Evolutionary conservation across 192 early-diverging fungal genomes (phyloP).

Genomic region (Anaeromyces robustus): DNA sequence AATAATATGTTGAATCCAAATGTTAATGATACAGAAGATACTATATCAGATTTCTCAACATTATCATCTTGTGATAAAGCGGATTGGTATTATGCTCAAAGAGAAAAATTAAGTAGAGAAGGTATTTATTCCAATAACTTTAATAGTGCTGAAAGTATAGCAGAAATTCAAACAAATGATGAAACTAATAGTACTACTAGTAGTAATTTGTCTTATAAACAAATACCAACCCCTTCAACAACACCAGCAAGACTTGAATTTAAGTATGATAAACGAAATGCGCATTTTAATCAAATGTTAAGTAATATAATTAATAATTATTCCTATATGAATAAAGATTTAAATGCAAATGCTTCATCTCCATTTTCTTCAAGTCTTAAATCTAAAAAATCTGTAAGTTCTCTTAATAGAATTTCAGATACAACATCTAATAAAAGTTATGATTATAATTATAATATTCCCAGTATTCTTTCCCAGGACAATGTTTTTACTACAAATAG

Average conservation of each 20-base stretch:
- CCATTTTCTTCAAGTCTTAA: background rate
- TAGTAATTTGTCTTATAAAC: background rate
- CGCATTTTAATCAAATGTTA: background rate
- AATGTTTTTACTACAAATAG: no score
- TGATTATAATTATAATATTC: background rate
- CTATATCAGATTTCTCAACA: background rate
- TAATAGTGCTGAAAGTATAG: conserved; percentile 19
- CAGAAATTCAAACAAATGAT: background rate
- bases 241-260: no score
- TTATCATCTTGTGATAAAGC: background rate
- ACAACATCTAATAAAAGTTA: background rate
- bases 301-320: background rate
- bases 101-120: conserved; percentile 9
- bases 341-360: no score
- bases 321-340: background rate
- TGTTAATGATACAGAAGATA: background rate
- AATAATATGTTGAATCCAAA: no score
- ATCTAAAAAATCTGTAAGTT: background rate
- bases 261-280: background rate
- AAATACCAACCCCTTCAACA: no score
- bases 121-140: conserved; percentile 12
- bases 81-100: conserved; percentile 9
- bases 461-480: background rate
- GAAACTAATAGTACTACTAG: background rate
- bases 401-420: background rate